Base-by-base conservation (phyloP, 2,329 filamentous ascomycete species). In the Hyphodiscus sp. region DNA sequence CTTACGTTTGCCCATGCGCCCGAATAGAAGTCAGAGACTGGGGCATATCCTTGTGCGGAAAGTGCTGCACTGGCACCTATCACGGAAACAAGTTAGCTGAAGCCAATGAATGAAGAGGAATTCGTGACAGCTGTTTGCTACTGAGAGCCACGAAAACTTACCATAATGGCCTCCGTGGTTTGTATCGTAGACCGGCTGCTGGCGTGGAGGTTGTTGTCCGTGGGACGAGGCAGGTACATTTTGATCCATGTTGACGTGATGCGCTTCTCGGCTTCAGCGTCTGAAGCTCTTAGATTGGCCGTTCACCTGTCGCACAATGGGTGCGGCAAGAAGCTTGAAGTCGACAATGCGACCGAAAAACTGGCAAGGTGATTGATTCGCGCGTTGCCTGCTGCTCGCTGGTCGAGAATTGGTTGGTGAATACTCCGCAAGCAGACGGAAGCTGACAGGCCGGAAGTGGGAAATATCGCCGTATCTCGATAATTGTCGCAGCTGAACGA, bases 1-100 rank as follows among this genome's bases (percentile, higher is more conserved):
- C 82, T 67, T 76, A 94, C 92, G 75, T 99, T 99, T 64, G 90
- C 87, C 91, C 92, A 97, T 58, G 90, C 86, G 16, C 91, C 91
- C 1, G 89, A 92, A 73, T 96, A 97, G 53, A 96, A 82, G 71
- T 96, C 91, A 45, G 90, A 78, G 57, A 83, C 86, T n/a, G 91
- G 91, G 46, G 90, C 89, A 71, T 89, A 94, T 53, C 91, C 91
- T 73, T 90, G 86, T 45, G 86, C 83, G 47, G 91, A 89, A 63
- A 96, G 86, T 70, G 80, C 74, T 65, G 83, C 82, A 65, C 83
- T 86, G 61, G 85, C 85, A 68, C 84, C 84, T 87, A 67, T 57
- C 46, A 16, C 51, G 47, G 41, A 57, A 55, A 56, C 48, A 52
- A 53, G 50, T 67, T 62, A 66, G 65, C 55, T 53, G 61, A 58